Conservation (phyloP, 768 basidiomycete genomes). For the Lactarius hengduanensis region DNA sequence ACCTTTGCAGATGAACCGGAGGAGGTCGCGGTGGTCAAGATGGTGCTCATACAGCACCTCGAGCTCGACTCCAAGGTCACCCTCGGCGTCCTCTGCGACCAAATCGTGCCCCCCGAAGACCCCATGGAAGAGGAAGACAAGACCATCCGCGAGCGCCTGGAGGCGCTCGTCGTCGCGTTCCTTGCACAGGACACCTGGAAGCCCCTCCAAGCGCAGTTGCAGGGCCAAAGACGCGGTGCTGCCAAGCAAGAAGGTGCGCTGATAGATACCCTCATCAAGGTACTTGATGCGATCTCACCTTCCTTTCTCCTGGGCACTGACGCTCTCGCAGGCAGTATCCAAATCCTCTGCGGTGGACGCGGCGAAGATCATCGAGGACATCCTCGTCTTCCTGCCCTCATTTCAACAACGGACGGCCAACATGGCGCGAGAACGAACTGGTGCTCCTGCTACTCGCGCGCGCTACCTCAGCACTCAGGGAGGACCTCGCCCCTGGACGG, state of each 20-base stretch:
- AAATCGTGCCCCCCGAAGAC: slow-evolving; percentile 53
- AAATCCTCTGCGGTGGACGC: slow-evolving; percentile 43
- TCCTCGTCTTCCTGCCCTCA: slow-evolving; percentile 51
- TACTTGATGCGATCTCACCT: no score
- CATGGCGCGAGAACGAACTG: slow-evolving; percentile 37
- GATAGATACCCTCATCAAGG: no score
- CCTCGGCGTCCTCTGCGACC: slow-evolving; percentile 67
- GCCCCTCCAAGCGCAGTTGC: no score
- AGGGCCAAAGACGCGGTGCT: no score
- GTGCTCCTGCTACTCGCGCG: slow-evolving; percentile 42
- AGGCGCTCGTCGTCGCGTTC: slow-evolving; percentile 33
- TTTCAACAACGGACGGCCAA: slow-evolving; percentile 37
- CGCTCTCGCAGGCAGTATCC: slow-evolving; percentile 47
- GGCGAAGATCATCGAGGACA: slow-evolving; percentile 49
- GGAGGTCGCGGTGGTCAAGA: slow-evolving; percentile 61
- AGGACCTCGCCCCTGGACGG: slow-evolving; percentile 31
- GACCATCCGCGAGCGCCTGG: slow-evolving; percentile 53
- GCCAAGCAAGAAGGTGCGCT: no score
- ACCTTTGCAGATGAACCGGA: slow-evolving; percentile 51
- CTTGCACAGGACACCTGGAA: no score
- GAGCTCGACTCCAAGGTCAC: slow-evolving; percentile 62
- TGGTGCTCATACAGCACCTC: slow-evolving; percentile 59
- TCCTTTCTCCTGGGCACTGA: not conserved
- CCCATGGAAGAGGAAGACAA: slow-evolving; percentile 57
- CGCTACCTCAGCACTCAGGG: slow-evolving; percentile 37